Conservation (phyloP, 352 stramenopile genomes). For the Phytophthora idaei region DNA sequence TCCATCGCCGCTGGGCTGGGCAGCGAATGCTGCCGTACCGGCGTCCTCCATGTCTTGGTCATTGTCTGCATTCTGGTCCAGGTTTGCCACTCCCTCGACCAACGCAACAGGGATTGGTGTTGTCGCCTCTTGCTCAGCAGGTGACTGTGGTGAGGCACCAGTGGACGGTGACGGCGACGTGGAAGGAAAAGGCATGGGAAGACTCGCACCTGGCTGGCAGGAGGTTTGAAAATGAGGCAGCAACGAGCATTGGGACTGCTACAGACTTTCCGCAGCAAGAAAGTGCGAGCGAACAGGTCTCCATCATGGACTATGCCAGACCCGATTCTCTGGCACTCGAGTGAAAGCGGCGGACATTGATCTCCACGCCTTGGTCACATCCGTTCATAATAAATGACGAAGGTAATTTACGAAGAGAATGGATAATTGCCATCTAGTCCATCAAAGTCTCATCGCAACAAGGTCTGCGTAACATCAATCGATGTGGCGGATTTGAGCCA, state of each 20-base stretch:
- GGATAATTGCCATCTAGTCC: neutral
- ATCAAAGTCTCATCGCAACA: slow-evolving; percentile 7
- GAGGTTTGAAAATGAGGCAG: slow-evolving; percentile 37
- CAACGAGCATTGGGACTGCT: neutral
- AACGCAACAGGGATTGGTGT: slow-evolving; percentile 19
- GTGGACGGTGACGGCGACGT: slow-evolving; percentile 25
- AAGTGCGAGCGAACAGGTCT: slow-evolving; percentile 63
- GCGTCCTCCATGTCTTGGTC: slow-evolving; percentile 11
- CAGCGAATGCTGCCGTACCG: neutral
- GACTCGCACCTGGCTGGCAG: slow-evolving; percentile 37
- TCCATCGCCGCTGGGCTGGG: slow-evolving; percentile 36
- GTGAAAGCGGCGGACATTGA: slow-evolving; percentile 15
- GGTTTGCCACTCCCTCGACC: slow-evolving; percentile 35
- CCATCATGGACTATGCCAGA: slow-evolving; percentile 9
- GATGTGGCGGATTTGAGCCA: neutral
- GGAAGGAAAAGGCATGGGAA: slow-evolving; percentile 76
- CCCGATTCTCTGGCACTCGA: slow-evolving; percentile 8
- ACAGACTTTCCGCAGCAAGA: slow-evolving; percentile 19
- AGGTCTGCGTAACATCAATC: neutral
- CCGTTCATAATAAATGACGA: slow-evolving; percentile 5
- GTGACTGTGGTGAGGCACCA: slow-evolving; percentile 7
- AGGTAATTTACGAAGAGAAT: neutral
- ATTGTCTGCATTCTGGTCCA: slow-evolving; percentile 33
- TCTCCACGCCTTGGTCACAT: slow-evolving; percentile 2
- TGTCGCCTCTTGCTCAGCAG: slow-evolving; percentile 59